Evolutionary conservation across 2,329 filamentous ascomycete species (phyloP), one percentile per base, ranked within the genome.

Genomic region (Chaetomiaceae sp.): DNA sequence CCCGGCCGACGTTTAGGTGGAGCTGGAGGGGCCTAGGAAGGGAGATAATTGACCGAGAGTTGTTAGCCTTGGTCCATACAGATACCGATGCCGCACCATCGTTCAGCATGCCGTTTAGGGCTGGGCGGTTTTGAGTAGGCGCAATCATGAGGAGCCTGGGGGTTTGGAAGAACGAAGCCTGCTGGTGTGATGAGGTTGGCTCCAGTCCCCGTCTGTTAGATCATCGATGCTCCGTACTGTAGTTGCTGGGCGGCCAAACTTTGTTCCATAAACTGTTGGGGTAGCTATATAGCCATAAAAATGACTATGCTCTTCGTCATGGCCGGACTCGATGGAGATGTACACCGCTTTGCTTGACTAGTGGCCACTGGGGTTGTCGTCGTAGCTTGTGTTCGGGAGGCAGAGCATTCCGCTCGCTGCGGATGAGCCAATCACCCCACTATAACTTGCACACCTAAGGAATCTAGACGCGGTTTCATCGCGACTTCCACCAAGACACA

Each of bases 401-500:
- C 9, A 14, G 25, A 9, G 25, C 5, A 27, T 27, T 27, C 9
- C 25, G n/a, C n/a, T n/a, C n/a, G n/a, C n/a, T n/a, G n/a, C 8
- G 16, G 50, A 21, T 37, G n/a, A 42, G 33, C 51, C 18, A 53
- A 38, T 36, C 36, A 42, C 48, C 41, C 41, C 51, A 45, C 49
- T n/a, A n/a, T n/a, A 43, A 14, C 23, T n/a, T 37, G 37, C 37
- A 25, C 27, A 49, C 36, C 27, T 41, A 20, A n/a, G 34, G 8
- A 43, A 21, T 25, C 10, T 30, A 20, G 14, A 38, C 38, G 14
- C 27, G 43, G n/a, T n/a, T 33, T 16, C 30, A 54, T 32, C 47
- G 42, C 52, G 21, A 32, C 30, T 46, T 27, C 49, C 23, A 14
- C 32, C 5, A 13, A 8, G 14, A 20, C 33, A 16, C 33, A 36